phyloP scores from a whole-genome alignment of 495 filamentous ascomycete species.

The Cryomyces minteri region DNA sequence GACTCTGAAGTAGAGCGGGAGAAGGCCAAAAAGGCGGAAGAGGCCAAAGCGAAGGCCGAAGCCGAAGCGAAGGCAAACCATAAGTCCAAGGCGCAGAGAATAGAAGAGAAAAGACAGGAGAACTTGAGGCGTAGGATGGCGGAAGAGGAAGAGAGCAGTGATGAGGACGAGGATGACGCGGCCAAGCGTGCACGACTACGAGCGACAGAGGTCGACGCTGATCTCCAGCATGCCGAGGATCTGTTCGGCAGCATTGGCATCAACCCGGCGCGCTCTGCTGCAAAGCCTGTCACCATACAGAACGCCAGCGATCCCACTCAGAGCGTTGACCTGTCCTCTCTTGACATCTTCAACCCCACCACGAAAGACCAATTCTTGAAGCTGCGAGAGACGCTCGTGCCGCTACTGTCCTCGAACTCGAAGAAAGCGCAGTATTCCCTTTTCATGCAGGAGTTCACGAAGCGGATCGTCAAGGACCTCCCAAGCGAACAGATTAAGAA shows the following conservation, averaged over 20 bases:
- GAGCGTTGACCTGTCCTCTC: constrained; percentile 56
- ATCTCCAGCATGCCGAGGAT: constrained; percentile 81
- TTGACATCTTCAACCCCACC: constrained; percentile 74
- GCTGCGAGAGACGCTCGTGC: constrained; percentile 54
- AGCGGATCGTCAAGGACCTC: constrained; percentile 74
- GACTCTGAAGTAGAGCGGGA: constrained; percentile 95
- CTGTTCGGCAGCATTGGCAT: constrained; percentile 70
- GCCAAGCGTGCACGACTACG: constrained; percentile 53
- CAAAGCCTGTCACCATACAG: constrained; percentile 44
- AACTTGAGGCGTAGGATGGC: constrained; percentile 28
- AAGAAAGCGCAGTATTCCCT: constrained; percentile 83
- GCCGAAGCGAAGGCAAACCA: constrained; percentile 74
- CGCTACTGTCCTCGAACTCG: constrained; percentile 48
- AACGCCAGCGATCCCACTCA: constrained; percentile 55
- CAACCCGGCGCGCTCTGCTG: constrained; percentile 19
- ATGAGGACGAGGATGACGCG: constrained; percentile 50
- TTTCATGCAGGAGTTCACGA: constrained; percentile 81
- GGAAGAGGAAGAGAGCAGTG: constrained; percentile 37
- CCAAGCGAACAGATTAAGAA: constrained; percentile 89
- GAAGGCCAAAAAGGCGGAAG: constrained; percentile 74
- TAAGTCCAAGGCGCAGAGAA: constrained; percentile 75
- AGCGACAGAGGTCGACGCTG: constrained; percentile 65
- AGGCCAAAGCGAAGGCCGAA: constrained; percentile 22
- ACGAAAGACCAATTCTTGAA: constrained; percentile 70
- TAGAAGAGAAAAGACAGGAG: constrained; percentile 50